These are phyloP conservation scores for Pontederia paniculata DNA, from an alignment of 176 grass and related monocot species.

Conservation along the genomic window DNA sequence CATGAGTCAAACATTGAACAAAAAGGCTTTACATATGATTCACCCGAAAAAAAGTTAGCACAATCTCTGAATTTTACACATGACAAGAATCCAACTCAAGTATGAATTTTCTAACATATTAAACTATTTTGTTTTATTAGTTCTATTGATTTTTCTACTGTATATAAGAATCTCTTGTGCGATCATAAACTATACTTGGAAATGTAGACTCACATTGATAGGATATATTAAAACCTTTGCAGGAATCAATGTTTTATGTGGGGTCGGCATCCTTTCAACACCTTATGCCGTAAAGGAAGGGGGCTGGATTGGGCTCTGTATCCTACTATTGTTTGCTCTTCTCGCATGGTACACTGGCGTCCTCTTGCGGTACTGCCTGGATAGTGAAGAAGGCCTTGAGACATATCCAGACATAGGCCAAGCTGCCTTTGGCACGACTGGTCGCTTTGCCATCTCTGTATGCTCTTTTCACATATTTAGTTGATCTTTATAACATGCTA, in stretches of 20 bases:
- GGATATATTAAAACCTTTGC: neutral
- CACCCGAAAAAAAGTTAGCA: no score
- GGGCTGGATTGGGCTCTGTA: constrained; percentile 54
- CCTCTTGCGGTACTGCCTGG: constrained; percentile 68
- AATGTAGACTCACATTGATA: neutral
- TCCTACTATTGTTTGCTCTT: constrained; percentile 53
- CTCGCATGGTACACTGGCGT: constrained; percentile 74
- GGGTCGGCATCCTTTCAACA: constrained; percentile 83
- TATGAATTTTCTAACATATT: no score
- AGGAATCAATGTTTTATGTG: constrained; percentile 90
- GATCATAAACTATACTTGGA: no score
- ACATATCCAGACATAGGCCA: constrained; percentile 94
- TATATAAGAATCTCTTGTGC: no score
- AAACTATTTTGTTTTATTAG: no score
- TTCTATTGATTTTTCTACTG: no score
- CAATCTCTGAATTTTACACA: no score
- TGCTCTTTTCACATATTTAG: neutral
- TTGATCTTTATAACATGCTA: neutral
- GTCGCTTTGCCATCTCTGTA: constrained; percentile 76
- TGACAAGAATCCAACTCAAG: no score
- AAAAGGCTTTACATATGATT: no score
- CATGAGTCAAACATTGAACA: no score
- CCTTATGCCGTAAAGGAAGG: constrained; percentile 81
- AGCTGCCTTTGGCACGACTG: constrained; percentile 68
- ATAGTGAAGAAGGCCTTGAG: constrained; percentile 60